A percentile compares a stretch with the other conserved stretches of the same genome.
Evolutionary conservation across 176 grass and related monocot genomes (phyloP).

Genomic region (Oryza brachyantha): DNA sequence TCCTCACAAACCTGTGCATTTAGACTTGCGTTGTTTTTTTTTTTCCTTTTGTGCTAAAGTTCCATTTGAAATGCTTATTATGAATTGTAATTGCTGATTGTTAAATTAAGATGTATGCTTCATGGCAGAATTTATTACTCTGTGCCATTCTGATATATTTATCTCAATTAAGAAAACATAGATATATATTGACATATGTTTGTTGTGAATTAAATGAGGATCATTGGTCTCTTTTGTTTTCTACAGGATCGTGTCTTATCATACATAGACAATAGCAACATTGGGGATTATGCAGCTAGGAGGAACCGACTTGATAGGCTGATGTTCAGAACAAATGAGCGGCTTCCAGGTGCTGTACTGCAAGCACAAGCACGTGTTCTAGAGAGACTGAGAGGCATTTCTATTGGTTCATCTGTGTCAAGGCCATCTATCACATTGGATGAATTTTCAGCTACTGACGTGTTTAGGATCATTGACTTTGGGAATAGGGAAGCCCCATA

Average conservation of each 20-base stretch:
- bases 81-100: not conserved
- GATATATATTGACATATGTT: not conserved
- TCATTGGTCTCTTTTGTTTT: not conserved
- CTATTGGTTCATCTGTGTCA: slow-evolving; percentile 52
- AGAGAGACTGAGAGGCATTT: slow-evolving; percentile 78
- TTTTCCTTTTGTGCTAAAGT: not conserved
- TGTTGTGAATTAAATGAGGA: slow-evolving; percentile 1
- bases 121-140: not conserved
- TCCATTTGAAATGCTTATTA: not conserved
- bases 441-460: slow-evolving; percentile 54
- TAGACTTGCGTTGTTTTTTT: not conserved
- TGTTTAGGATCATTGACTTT: slow-evolving; percentile 48
- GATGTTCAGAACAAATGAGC: slow-evolving; percentile 65
- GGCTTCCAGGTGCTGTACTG: slow-evolving; percentile 68
- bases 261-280: slow-evolving; percentile 41
- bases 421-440: slow-evolving; percentile 61
- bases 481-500: slow-evolving; percentile 35
- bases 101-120: not conserved
- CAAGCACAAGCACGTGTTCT: slow-evolving; percentile 82
- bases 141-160: not conserved
- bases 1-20: not conserved
- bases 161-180: slow-evolving; percentile 1
- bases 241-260: slow-evolving; percentile 44
- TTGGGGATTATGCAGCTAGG: slow-evolving; percentile 40
- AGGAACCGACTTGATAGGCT: slow-evolving; percentile 59